Evolutionary conservation across 1,284 basidiomycete genomes (phyloP).

Genomic region (Cystobasidium pallidum): DNA sequence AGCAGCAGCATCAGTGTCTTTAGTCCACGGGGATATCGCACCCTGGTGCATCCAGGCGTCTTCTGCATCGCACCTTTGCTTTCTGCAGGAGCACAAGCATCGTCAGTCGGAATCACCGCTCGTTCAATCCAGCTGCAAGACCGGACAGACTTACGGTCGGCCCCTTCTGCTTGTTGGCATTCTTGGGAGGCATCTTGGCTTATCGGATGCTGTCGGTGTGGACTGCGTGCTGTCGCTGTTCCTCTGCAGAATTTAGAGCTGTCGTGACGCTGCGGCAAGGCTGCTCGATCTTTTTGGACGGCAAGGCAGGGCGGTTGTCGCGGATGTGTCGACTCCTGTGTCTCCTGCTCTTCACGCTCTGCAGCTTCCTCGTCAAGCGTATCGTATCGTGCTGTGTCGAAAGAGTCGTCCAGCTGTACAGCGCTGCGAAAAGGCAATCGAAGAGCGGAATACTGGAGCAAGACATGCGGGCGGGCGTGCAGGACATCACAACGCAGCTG

Average conservation of each 20-base stretch:
- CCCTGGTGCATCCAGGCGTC: neutral
- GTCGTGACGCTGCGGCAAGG: neutral
- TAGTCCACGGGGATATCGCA: neutral
- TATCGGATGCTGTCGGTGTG: conserved; percentile 1
- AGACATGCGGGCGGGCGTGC: conserved; percentile 1
- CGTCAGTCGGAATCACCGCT: neutral
- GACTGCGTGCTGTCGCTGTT: neutral
- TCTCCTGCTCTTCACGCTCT: neutral
- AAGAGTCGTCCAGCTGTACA: neutral
- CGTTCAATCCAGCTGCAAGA: neutral
- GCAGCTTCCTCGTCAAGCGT: neutral
- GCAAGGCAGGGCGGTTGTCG: no score
- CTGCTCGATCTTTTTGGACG: no score
- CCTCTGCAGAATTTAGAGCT: neutral
- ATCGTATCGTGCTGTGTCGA: neutral
- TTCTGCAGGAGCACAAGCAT: neutral
- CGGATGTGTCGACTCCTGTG: no score
- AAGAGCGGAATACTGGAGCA: conserved; percentile 1
- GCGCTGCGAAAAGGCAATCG: conserved; percentile 5
- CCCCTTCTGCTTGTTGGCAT: conserved; percentile 7
- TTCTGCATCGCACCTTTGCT: neutral
- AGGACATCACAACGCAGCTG: neutral
- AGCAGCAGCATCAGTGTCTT: neutral
- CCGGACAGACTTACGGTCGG: neutral
- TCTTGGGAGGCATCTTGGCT: conserved; percentile 30